Percentiles rank a stretch among this genome's conserved stretches.
Conservation (phyloP, 495 filamentous ascomycete genomes). For the Cudoniella acicularis region DNA sequence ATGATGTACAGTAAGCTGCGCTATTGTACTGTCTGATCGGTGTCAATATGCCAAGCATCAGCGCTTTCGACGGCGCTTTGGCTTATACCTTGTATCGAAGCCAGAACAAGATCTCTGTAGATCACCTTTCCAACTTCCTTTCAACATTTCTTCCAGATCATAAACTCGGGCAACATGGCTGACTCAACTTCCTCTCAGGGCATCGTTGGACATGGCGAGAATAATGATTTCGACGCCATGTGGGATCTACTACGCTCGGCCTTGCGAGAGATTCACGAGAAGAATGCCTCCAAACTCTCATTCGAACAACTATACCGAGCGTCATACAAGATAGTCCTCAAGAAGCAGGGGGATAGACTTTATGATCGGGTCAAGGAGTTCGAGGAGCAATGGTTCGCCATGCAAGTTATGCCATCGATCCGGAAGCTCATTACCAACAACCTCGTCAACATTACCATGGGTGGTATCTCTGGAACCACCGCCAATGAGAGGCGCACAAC, state of each 20-base stretch:
- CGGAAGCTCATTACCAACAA: constrained; percentile 56
- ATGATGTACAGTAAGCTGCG: no score
- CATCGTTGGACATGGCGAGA: constrained; percentile 14
- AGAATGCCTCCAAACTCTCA: constrained; percentile 84
- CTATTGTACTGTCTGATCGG: not conserved
- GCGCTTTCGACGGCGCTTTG: not conserved
- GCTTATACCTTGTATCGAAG: not conserved
- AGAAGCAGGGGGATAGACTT: constrained; percentile 78
- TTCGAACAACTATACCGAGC: constrained; percentile 96
- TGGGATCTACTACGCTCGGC: constrained; percentile 75
- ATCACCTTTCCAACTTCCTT: not conserved
- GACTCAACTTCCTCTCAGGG: constrained; percentile 1
- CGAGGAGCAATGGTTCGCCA: constrained; percentile 73
- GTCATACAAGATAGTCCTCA: constrained; percentile 92
- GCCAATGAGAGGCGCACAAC: constrained; percentile 70
- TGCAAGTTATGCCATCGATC: constrained; percentile 62
- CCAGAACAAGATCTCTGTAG: not conserved
- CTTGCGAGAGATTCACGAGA: constrained; percentile 81
- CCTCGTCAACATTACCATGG: constrained; percentile 44
- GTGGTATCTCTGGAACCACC: constrained; percentile 51
- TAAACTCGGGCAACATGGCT: not conserved
- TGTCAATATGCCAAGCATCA: not conserved
- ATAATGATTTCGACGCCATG: constrained; percentile 39
- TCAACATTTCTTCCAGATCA: not conserved
- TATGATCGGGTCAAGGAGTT: constrained; percentile 76